These are phyloP conservation scores for Olyra latifolia DNA, from an alignment of 176 grass and related monocot genomes.

Conservation along the genomic window DNA sequence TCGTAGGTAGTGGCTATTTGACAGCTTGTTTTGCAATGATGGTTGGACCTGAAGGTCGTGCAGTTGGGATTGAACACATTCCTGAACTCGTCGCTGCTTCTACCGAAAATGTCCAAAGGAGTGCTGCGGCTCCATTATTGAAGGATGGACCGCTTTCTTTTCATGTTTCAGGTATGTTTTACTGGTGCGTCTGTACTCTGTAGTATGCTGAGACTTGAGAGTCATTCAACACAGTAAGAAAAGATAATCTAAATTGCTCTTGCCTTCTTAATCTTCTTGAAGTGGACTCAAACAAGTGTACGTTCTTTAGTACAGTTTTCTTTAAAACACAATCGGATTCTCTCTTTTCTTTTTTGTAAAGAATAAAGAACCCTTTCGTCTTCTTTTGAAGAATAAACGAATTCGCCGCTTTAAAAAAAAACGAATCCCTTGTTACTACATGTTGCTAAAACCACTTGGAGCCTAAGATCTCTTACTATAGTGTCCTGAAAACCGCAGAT, in stretches of 20 bases:
- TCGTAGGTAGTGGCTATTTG: slow-evolving; percentile 74
- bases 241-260: background rate
- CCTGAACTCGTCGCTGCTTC: slow-evolving; percentile 67
- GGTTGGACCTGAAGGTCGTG: slow-evolving; percentile 72
- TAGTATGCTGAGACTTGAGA: background rate
- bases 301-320: background rate
- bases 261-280: background rate
- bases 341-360: too few relatives aligned
- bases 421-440: background rate
- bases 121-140: slow-evolving; percentile 49
- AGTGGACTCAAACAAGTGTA: background rate
- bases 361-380: too few relatives aligned
- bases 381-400: too few relatives aligned
- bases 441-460: background rate
- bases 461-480: background rate
- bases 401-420: too few relatives aligned
- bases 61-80: slow-evolving; percentile 77
- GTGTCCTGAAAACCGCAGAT: slow-evolving; percentile 37
- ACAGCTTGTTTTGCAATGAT: slow-evolving; percentile 90
- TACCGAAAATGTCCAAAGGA: slow-evolving; percentile 66
- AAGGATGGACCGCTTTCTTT: slow-evolving; percentile 67
- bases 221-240: background rate
- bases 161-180: slow-evolving; percentile 71
- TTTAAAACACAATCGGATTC: too few relatives aligned
- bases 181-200: background rate